Conservation (phyloP, 805 yeast genomes). For the Pichia rugopelliculosa region DNA sequence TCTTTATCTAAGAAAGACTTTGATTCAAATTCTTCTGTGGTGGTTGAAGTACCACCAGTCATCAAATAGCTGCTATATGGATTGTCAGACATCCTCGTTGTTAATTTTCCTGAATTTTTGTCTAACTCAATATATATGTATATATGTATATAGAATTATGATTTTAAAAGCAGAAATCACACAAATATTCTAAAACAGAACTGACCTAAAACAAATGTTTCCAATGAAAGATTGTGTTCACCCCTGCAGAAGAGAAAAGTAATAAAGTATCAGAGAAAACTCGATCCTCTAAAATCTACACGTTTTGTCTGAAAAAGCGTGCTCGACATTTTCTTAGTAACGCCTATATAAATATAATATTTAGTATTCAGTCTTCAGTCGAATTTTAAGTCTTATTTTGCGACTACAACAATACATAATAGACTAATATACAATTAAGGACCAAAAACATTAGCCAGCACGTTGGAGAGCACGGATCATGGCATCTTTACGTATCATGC, state of each 20-base stretch:
- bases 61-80: slow-evolving; percentile 10
- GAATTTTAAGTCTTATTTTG: background rate
- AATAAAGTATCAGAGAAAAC: background rate
- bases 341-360: no score
- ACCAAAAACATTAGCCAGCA: background rate
- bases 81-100: slow-evolving; percentile 12
- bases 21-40: slow-evolving; percentile 10
- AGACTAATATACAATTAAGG: background rate
- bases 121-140: no score
- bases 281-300: background rate
- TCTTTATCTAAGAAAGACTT: slow-evolving; percentile 5
- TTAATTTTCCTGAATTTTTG: background rate
- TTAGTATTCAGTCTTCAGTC: background rate
- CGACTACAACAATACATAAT: background rate
- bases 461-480: slow-evolving; percentile 57
- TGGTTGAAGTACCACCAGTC: slow-evolving; percentile 4
- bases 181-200: background rate
- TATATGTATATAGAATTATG: background rate
- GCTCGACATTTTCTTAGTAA: no score
- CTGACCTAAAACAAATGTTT: background rate
- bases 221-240: background rate
- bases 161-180: background rate
- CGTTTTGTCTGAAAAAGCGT: background rate
- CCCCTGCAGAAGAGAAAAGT: background rate
- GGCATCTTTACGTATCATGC: slow-evolving; percentile 65